These are phyloP conservation scores for Phytophthora tentaculata DNA, from an alignment of 352 stramenopile genomes.

Conservation along the genomic window DNA sequence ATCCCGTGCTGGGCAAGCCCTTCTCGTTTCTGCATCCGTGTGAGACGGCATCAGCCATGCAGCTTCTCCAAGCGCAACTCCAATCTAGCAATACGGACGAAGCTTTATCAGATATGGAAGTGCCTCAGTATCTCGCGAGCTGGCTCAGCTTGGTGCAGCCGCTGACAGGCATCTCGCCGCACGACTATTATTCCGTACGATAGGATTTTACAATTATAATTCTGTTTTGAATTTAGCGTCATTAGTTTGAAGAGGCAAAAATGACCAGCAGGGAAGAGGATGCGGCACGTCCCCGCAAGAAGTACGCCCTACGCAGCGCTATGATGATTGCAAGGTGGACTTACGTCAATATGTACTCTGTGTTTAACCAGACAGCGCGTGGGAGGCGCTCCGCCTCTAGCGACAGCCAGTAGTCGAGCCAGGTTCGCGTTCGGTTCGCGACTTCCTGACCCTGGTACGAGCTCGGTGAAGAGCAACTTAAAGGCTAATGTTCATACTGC, in stretches of 20 bases:
- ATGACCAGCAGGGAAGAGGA: slow-evolving; percentile 18
- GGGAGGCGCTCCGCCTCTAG: slow-evolving; percentile 7
- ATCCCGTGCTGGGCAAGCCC: slow-evolving; percentile 68
- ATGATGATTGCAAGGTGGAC: neutral
- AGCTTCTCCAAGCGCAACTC: slow-evolving; percentile 51
- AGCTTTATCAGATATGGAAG: neutral
- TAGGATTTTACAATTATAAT: slow-evolving; percentile 17
- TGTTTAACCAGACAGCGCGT: slow-evolving; percentile 24
- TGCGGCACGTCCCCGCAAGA: slow-evolving; percentile 30
- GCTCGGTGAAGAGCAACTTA: slow-evolving; percentile 11
- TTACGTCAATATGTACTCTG: neutral
- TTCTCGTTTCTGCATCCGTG: slow-evolving; percentile 84
- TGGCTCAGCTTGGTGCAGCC: slow-evolving; percentile 84
- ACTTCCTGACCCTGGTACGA: slow-evolving; percentile 19
- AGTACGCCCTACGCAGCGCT: slow-evolving; percentile 12
- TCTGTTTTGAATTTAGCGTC: slow-evolving; percentile 26
- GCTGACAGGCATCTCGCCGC: slow-evolving; percentile 57
- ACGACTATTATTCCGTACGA: slow-evolving; percentile 44
- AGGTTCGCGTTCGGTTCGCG: slow-evolving; percentile 43
- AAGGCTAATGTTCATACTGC: slow-evolving; percentile 2
- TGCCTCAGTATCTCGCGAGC: slow-evolving; percentile 56
- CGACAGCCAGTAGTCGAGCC: slow-evolving; percentile 2
- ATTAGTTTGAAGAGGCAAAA: slow-evolving; percentile 1
- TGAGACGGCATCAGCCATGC: slow-evolving; percentile 74
- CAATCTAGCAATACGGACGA: neutral